Evolutionary conservation across 1,284 basidiomycete genomes (phyloP).

Genomic region (Fomitopsis schrenkii): DNA sequence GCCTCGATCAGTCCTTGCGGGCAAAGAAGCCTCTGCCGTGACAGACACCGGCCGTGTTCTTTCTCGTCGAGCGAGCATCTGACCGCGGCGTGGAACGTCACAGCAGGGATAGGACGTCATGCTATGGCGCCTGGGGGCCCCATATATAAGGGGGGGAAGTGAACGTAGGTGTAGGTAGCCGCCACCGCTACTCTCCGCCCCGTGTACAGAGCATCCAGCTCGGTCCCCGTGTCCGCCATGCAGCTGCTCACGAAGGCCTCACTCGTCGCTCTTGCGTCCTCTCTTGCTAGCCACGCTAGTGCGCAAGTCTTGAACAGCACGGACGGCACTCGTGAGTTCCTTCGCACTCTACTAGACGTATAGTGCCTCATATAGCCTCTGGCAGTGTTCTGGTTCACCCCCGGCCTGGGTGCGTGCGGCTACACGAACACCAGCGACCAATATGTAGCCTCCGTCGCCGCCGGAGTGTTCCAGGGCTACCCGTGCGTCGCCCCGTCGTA

Average conservation of each 20-base stretch:
- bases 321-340: not conserved
- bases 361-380: not conserved
- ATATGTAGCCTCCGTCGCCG: slow-evolving; percentile 37
- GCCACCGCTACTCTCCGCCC: not conserved
- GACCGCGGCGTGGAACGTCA: not conserved
- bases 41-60: not conserved
- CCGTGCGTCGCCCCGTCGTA: slow-evolving; percentile 26
- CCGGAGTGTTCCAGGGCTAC: slow-evolving; percentile 32
- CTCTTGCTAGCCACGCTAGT: not conserved
- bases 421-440: slow-evolving; percentile 34
- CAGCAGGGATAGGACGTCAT: not conserved
- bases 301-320: not conserved
- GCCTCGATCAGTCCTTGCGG: not conserved
- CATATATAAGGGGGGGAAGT: not conserved
- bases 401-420: slow-evolving; percentile 42
- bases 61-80: not conserved
- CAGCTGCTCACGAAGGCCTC: not conserved
- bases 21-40: not conserved
- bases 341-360: not conserved
- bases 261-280: not conserved
- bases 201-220: not conserved
- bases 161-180: not conserved
- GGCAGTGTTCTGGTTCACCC: slow-evolving; percentile 33
- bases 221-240: slow-evolving; percentile 20
- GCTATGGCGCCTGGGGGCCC: not conserved